Evolutionary conservation across 2,329 filamentous ascomycete species (phyloP), one percentile per base, ranked within the genome.

Genomic region (Penicillium thymicola): DNA sequence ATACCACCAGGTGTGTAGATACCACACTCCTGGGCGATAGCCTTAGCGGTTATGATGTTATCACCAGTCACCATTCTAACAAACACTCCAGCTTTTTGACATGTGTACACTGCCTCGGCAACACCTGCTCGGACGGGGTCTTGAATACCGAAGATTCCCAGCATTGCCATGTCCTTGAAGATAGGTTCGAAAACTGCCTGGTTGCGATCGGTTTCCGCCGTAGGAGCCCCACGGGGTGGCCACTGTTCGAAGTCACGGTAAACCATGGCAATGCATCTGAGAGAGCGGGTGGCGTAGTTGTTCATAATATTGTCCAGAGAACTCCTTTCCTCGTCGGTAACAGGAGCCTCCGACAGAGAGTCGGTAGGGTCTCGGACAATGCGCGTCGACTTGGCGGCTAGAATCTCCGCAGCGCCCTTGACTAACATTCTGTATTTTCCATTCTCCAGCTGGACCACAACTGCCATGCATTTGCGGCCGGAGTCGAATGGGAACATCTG

Each of bases 21-120:
- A 40, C 89, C 89, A 70, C 89, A 92, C 65, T 92, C 89, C 63
- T 81, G 82, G 21, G 89, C 89, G 65, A 93, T 93, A 23, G 89
- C 88, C 70, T 89, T 84, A 1, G 89, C 89, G 8, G 89, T 93
- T 57, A 89, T 76, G 63, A 88, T 85, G 75, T 93, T 92, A 76
- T 93, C 89, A 61, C 89, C 89, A 5, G 89, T 93, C 3, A 93
- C 89, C 89, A 93, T 93, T 67, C 89, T 88, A 18, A 92, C 89
- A 59, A 88, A 83, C 11, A 93, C 89, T 58, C 89, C 89, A 5
- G 89, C 89, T 54, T 82, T 81, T 69, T 92, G 88, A 68, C 89
- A 92, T 56, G 86, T 81, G 57, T 78, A 79, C 28, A 93, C 89
- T 11, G 89, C 89, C 50, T 90, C 84, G 2, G 80, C 80, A n/a